A percentile compares a stretch with the other conserved stretches of the same genome.
phyloP scores from a whole-genome alignment of 1,284 basidiomycete species.

The Ustanciosporium gigantosporum region DNA sequence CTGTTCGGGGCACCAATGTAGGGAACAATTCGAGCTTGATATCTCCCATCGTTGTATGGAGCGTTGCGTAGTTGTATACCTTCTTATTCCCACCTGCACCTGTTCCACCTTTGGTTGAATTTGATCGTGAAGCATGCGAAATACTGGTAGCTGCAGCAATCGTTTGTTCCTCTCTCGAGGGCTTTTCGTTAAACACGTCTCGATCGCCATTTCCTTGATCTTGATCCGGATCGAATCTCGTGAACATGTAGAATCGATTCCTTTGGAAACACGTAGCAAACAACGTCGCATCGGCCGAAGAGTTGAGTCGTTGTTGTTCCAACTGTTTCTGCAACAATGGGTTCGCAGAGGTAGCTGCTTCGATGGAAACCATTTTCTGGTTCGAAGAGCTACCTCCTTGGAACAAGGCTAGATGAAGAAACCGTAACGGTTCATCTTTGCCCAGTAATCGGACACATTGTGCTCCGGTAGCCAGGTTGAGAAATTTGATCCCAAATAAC shows the following conservation, averaged over 20 bases:
- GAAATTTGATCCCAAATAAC: conserved; percentile 92
- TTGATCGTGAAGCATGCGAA: background rate
- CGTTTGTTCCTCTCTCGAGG: conserved; percentile 93
- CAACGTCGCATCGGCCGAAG: conserved; percentile 89
- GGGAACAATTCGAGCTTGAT: conserved; percentile 85
- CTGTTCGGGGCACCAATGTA: conserved; percentile 85
- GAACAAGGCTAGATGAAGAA: conserved; percentile 84
- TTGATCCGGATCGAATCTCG: conserved; percentile 70
- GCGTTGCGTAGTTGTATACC: conserved; percentile 67
- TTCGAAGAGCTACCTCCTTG: conserved; percentile 91
- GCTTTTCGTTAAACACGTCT: conserved; percentile 97
- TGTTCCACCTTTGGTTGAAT: no score
- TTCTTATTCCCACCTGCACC: background rate
- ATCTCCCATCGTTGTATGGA: conserved; percentile 94
- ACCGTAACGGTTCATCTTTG: conserved; percentile 91
- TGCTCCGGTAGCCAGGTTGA: conserved; percentile 92
- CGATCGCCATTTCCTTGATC: conserved; percentile 73
- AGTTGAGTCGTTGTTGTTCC: no score
- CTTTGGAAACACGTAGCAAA: conserved; percentile 92
- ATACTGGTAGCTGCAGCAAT: conserved; percentile 72
- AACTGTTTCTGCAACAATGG: conserved; percentile 75
- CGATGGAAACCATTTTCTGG: conserved; percentile 76
- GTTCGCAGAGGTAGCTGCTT: conserved; percentile 93
- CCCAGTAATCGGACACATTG: conserved; percentile 86
- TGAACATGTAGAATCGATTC: conserved; percentile 95